These are phyloP conservation scores for Aureobasidium pullulans DNA, from an alignment of 2,329 filamentous ascomycete genomes.

Conservation along the genomic window DNA sequence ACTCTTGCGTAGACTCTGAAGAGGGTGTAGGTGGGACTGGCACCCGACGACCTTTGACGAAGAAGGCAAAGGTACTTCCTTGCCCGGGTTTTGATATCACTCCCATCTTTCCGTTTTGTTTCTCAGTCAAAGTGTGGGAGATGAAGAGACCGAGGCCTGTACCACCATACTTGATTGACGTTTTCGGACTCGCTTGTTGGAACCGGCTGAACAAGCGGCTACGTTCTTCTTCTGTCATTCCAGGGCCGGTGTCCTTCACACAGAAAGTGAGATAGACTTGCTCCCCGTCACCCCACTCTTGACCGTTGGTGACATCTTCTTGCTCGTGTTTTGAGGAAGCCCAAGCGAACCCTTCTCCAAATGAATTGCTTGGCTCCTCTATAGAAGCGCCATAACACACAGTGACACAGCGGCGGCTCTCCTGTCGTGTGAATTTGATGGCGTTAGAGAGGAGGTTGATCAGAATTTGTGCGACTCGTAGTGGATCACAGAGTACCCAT, in stretches of 20 bases:
- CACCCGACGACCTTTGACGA: conserved; percentile 57
- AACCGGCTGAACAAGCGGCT: conserved; percentile 57
- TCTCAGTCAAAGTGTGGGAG: conserved; percentile 56
- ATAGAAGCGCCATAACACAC: conserved; percentile 26
- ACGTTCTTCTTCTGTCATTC: conserved; percentile 28
- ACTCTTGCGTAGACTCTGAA: conserved; percentile 10
- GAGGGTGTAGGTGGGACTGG: conserved; percentile 32
- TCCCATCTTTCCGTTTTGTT: conserved; percentile 63
- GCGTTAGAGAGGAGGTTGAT: conserved; percentile 27
- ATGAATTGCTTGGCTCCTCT: conserved; percentile 24
- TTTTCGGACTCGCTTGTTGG: conserved; percentile 57
- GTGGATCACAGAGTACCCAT: conserved; percentile 22
- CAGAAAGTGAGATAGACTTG: conserved; percentile 29
- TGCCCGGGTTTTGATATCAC: conserved; percentile 51
- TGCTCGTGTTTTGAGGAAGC: conserved; percentile 22
- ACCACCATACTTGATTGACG: conserved; percentile 61
- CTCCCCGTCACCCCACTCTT: conserved; percentile 20
- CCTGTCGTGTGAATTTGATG: conserved; percentile 22
- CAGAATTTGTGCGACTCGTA: conserved; percentile 25
- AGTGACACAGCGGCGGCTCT: conserved; percentile 10
- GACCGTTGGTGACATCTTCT: conserved; percentile 12
- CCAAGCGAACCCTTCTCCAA: conserved; percentile 24
- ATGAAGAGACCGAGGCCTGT: conserved; percentile 65
- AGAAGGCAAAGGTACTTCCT: conserved; percentile 34
- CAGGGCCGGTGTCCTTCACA: conserved; percentile 30